These are phyloP conservation scores for Gloeostereum incarnatum DNA, from an alignment of 768 basidiomycete species.

Conservation along the genomic window DNA sequence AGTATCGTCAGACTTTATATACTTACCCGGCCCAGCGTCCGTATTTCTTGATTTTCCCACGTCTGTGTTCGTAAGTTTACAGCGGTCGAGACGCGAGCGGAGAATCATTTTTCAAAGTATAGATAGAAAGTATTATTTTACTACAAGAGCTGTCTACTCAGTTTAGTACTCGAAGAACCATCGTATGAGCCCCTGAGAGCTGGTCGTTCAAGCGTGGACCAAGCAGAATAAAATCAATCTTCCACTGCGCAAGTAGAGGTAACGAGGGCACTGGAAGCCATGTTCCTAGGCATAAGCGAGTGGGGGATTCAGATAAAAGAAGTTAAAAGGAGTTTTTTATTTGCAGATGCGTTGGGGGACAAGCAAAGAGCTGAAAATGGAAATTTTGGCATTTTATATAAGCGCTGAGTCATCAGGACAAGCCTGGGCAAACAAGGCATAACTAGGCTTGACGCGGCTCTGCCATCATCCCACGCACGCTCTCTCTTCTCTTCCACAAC, in stretches of 20 bases:
- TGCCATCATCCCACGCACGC: slow-evolving; percentile 2
- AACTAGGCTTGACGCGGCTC: background rate
- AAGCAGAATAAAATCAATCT: slow-evolving; percentile 41
- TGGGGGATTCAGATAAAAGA: slow-evolving; percentile 28
- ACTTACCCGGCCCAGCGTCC: too few relatives aligned
- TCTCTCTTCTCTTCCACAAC: slow-evolving; percentile 8
- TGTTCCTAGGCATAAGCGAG: slow-evolving; percentile 73
- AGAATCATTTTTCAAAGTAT: slow-evolving; percentile 2
- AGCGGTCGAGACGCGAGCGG: background rate
- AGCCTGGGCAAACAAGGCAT: background rate
- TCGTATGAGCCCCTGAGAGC: slow-evolving; percentile 23
- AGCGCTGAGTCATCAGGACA: background rate
- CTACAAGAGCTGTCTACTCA: slow-evolving; percentile 38
- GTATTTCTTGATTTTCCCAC: too few relatives aligned
- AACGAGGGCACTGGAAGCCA: slow-evolving; percentile 66
- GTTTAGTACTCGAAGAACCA: slow-evolving; percentile 80
- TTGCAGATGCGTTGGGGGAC: too few relatives aligned
- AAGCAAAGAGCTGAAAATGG: slow-evolving; percentile 7
- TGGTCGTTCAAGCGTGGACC: slow-evolving; percentile 77
- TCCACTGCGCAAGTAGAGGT: slow-evolving; percentile 70
- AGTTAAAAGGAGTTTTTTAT: slow-evolving; percentile 6
- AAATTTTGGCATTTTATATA: background rate
- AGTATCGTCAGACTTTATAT: too few relatives aligned
- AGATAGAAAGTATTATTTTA: too few relatives aligned
- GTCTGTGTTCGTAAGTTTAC: too few relatives aligned